Evolutionary conservation across 495 filamentous ascomycete species (phyloP), one percentile per base, ranked within the genome.

Genomic region (Penicillium psychrofluorescens): DNA sequence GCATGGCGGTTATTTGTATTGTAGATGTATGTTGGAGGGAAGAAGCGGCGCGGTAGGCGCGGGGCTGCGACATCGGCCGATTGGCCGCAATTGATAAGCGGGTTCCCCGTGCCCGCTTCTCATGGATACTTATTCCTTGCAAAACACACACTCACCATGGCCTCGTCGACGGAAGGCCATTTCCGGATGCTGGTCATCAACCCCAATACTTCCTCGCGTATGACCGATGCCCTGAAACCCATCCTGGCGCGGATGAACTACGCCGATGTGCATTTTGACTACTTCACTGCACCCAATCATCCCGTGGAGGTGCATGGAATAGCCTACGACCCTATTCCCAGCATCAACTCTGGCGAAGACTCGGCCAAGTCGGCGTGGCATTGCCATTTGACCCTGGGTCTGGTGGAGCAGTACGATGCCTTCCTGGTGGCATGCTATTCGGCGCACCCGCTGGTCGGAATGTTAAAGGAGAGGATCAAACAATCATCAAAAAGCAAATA

Each of bases 361-460:
- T 75, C 74, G 2, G 64, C 62, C 71, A 72, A 58, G 44, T 77
- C 50, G 71, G 84, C 68, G 11, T 49, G 69, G 1, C 71, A 79
- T 45, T 84, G 85, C 37, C 66, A 79, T 36, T 58, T 68, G 3
- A 66, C 79, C 45, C 61, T 90, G 44, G 55, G 70, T 42, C 43
- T 75, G 11, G 58, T 84, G 32, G 44, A 66, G 6, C 36, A 73
- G 42, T 79, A 87, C 61, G 81, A 92, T 54, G 91, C 75, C 14
- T 85, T 91, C 49, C 70, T 96, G 0, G 72, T 98, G 1, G 88
- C 88, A 34, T 98, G 91, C 68, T 98, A 86, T 64, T 90, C 85
- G 52, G 78, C 81, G 2, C 92, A 96, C 52, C 88, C 90, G 0
- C 78, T 96, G 4, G 85, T 95, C 8, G 59, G 72, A 0, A 56